Evolutionary conservation across 148 eudicot genomes (phyloP).

Genomic region (Silene conica): DNA sequence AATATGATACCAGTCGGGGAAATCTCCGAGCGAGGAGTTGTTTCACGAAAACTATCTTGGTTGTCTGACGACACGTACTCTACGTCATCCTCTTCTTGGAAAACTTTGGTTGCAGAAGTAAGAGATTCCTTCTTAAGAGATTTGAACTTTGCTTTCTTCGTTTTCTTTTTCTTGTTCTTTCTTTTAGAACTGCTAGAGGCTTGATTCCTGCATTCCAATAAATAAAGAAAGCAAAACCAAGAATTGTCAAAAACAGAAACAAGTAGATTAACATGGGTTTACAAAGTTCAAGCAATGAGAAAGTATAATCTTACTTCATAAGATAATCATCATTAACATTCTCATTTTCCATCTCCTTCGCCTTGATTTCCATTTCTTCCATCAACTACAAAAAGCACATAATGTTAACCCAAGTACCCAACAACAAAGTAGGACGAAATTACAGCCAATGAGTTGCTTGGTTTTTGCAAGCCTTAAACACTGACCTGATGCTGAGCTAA

Average conservation of each 20-base stretch:
- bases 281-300: neutral
- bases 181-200: conserved; percentile 38
- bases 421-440: conserved; percentile 1
- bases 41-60: conserved; percentile 41
- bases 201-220: conserved; percentile 42
- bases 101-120: conserved; percentile 40
- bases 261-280: neutral
- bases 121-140: conserved; percentile 75
- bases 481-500: conserved; percentile 90
- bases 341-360: conserved; percentile 68
- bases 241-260: neutral
- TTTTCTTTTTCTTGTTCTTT: conserved; percentile 77
- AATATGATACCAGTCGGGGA: conserved; percentile 25
- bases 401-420: conserved; percentile 18
- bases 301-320: conserved; percentile 47
- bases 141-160: conserved; percentile 85
- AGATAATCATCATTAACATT: conserved; percentile 35
- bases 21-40: conserved; percentile 33
- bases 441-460: neutral
- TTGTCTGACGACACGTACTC: conserved; percentile 50
- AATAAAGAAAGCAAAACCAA: conserved; percentile 14
- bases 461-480: conserved; percentile 1
- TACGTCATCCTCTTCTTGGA: conserved; percentile 39
- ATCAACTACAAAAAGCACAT: conserved; percentile 48
- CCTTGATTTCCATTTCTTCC: conserved; percentile 85